Base-by-base conservation (phyloP, 768 basidiomycete genomes). In the Phaffia tasmanica region DNA sequence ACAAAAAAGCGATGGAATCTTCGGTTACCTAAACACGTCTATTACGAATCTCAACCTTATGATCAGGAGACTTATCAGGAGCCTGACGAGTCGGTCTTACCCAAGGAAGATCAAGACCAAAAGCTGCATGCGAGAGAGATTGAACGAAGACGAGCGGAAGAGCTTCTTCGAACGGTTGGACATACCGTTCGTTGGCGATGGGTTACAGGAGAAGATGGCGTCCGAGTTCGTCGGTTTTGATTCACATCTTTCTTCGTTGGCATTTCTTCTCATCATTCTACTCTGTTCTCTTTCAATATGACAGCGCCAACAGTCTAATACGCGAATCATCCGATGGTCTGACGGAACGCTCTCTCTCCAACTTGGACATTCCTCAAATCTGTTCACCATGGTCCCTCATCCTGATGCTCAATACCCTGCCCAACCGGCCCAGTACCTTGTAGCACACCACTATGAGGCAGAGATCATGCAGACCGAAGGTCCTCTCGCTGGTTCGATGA, bases 151-250 rank as follows among this genome's bases (percentile, higher is more conserved):
- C 62, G 63, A 35, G 79, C 82, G 61, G 81, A 79, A 14, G 84
- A 85, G 65, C 83, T 80, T 18, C 76, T 84, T 27, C 81, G 89
- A 58, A 86, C 88, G 71, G 88, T 95, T 9, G 89, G 91, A 79
- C 95, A 95, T 75, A 93, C 92, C 6, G 81, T 98, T 23, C 83
- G 95, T 49, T 99, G 95, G 95, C 84, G 86, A 72, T 99, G 95
- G 95, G 80, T 81, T 0, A 87, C 86, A 74, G 87, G 88, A 70
- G 81, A 81, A 65, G 78, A 80, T 50, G 88, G 86, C 7, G 78
- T 83, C 72, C 86, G 88, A 72, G 93, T 93, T 72, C 79, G 88
- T 64, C 51, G 6, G n/a, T 14, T 21, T 1, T 14, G n/a, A 16
- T 51, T 55, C 49, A 51, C 30, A 35, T 30, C 6, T 48, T 11